These are phyloP conservation scores for Gossypium lobatum DNA, from an alignment of 441 rosid species.

Conservation along the genomic window DNA sequence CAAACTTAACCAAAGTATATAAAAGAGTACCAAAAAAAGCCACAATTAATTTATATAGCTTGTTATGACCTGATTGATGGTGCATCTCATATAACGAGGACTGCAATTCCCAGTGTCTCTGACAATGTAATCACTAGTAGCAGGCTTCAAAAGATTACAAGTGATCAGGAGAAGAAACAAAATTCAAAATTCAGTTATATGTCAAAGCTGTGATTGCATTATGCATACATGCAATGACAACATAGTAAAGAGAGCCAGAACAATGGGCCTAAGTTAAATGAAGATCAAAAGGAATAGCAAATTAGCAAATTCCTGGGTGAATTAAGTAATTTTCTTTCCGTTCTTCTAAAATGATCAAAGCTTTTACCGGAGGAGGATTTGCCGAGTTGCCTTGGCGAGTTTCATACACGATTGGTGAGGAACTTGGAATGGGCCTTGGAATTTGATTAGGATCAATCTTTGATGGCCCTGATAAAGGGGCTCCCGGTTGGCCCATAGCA, in stretches of 20 bases:
- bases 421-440: slow-evolving; percentile 54
- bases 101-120: slow-evolving; percentile 62
- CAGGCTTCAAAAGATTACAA: slow-evolving; percentile 42
- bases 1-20: neutral
- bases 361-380: slow-evolving; percentile 52
- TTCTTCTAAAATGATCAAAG: neutral
- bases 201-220: neutral
- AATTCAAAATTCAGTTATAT: neutral
- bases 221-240: slow-evolving; percentile 3
- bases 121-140: slow-evolving; percentile 51
- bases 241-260: neutral
- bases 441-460: slow-evolving; percentile 51
- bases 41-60: slow-evolving; percentile 6
- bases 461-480: slow-evolving; percentile 35
- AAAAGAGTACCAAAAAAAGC: neutral
- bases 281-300: slow-evolving; percentile 8
- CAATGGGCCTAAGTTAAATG: neutral
- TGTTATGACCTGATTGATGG: slow-evolving; percentile 45
- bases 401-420: slow-evolving; percentile 39
- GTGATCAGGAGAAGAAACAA: slow-evolving; percentile 6
- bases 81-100: slow-evolving; percentile 59
- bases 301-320: neutral
- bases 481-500: slow-evolving; percentile 45
- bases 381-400: slow-evolving; percentile 54
- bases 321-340: neutral